These are phyloP conservation scores for Pichia nakasei DNA, from an alignment of 805 yeast species.

Conservation along the genomic window DNA sequence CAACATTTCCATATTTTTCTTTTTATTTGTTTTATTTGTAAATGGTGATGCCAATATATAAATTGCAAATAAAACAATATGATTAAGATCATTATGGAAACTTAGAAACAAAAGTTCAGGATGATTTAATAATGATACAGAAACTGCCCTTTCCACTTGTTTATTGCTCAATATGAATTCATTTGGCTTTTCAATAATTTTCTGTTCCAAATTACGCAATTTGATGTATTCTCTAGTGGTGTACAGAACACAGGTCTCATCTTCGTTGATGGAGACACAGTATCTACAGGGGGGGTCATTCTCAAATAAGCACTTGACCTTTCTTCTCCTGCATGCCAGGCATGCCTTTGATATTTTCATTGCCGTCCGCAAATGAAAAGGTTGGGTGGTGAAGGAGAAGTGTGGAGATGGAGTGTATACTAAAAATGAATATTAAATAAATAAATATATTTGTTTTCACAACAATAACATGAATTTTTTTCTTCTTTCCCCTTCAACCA, in stretches of 20 bases:
- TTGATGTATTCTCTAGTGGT: background rate
- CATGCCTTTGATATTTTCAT: slow-evolving; percentile 1
- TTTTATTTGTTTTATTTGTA: background rate
- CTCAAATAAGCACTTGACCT: background rate
- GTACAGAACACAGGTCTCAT: background rate
- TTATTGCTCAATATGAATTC: background rate
- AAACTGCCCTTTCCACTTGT: background rate
- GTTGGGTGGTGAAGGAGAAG: too few relatives aligned
- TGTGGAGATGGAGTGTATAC: too few relatives aligned
- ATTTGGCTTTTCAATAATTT: background rate
- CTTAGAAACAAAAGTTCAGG: background rate
- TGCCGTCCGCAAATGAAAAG: too few relatives aligned
- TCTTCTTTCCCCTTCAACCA: too few relatives aligned
- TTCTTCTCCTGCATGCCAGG: background rate
- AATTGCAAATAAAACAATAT: background rate
- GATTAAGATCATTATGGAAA: background rate
- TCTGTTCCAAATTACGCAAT: background rate
- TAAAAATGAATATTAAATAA: too few relatives aligned
- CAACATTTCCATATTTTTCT: background rate
- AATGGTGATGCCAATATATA: background rate
- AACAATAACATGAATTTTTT: too few relatives aligned
- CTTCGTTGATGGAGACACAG: background rate
- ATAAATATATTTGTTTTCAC: too few relatives aligned
- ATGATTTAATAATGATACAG: background rate
- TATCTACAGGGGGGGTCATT: background rate